phyloP scores from a whole-genome alignment of 352 stramenopile genomes.

The Elongisporangium senticosum region DNA sequence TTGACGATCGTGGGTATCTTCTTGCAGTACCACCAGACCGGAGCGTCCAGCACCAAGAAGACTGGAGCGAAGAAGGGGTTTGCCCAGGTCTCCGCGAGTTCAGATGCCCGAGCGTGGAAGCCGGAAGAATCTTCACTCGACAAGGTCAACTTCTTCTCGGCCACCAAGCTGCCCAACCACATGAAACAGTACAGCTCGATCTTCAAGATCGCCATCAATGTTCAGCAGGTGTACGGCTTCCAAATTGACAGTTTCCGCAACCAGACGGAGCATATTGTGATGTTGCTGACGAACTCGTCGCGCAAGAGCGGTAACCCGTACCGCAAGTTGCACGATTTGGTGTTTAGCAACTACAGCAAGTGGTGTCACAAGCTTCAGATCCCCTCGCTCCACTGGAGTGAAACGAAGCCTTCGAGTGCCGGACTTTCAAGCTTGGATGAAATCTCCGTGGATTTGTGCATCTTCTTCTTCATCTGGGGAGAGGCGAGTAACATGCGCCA shows the following conservation, averaged over 20 bases:
- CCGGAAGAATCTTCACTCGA: slow-evolving; percentile 32
- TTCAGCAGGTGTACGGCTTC: slow-evolving; percentile 83
- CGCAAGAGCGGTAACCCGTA: slow-evolving; percentile 77
- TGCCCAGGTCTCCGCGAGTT: slow-evolving; percentile 64
- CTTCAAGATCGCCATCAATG: slow-evolving; percentile 77
- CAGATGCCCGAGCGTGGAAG: slow-evolving; percentile 68
- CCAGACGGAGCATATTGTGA: slow-evolving; percentile 96
- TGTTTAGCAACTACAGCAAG: slow-evolving; percentile 88
- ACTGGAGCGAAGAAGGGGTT: slow-evolving; percentile 22
- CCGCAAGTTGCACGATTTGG: slow-evolving; percentile 68
- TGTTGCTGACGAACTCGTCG: slow-evolving; percentile 92
- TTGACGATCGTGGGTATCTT: slow-evolving; percentile 30
- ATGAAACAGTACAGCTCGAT: slow-evolving; percentile 85
- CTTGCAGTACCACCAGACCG: slow-evolving; percentile 49
- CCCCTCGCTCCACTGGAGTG: slow-evolving; percentile 59
- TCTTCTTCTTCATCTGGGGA: slow-evolving; percentile 99
- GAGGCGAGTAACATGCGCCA: slow-evolving; percentile 97
- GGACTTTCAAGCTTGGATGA: slow-evolving; percentile 85
- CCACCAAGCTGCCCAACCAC: slow-evolving; percentile 54
- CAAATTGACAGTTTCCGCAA: slow-evolving; percentile 89
- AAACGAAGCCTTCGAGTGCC: slow-evolving; percentile 63
- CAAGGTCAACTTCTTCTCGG: slow-evolving; percentile 80
- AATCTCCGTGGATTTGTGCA: slow-evolving; percentile 77
- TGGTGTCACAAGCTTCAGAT: slow-evolving; percentile 86
- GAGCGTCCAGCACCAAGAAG: slow-evolving; percentile 1